Percentiles rank a stretch among this genome's conserved stretches.
These are phyloP conservation scores for Marchantia polymorpha DNA, from an alignment of 225 moss, liverwort and hornwort species.

Conservation along the genomic window DNA sequence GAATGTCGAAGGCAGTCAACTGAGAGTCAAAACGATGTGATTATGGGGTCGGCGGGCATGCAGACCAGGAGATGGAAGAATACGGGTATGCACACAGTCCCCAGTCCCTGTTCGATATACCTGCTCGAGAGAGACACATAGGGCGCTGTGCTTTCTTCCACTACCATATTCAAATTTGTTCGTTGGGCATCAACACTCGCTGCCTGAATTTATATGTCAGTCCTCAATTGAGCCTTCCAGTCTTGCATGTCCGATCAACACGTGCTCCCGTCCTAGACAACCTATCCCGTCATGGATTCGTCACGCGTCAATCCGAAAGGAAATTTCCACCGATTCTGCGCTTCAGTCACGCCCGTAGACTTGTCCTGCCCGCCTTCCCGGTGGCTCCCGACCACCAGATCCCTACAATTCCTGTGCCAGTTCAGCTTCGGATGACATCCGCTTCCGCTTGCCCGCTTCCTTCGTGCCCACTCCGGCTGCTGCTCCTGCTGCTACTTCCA, in stretches of 20 bases:
- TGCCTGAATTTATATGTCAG: background rate
- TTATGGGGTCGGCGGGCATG: background rate
- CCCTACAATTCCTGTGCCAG: too few relatives aligned
- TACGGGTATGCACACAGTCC: background rate
- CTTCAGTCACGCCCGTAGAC: too few relatives aligned
- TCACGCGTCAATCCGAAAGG: background rate
- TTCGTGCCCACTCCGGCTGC: too few relatives aligned
- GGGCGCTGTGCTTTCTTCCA: slow-evolving; percentile 10
- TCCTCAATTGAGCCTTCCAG: background rate
- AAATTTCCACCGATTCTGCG: too few relatives aligned
- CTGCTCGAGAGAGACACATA: slow-evolving; percentile 3
- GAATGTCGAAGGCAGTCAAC: background rate
- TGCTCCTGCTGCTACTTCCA: too few relatives aligned
- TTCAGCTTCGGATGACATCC: too few relatives aligned
- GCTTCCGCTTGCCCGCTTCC: too few relatives aligned
- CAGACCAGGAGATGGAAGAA: background rate
- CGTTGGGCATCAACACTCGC: background rate
- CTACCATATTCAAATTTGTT: background rate
- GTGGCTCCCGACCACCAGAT: too few relatives aligned
- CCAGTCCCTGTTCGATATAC: background rate
- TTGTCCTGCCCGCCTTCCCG: too few relatives aligned
- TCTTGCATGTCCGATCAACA: slow-evolving; percentile 1
- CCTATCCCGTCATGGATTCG: background rate
- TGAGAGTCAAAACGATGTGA: background rate
- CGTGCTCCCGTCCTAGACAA: background rate